These are phyloP conservation scores for Penicillium samsonianum DNA, from an alignment of 495 filamentous ascomycete species.

Conservation along the genomic window DNA sequence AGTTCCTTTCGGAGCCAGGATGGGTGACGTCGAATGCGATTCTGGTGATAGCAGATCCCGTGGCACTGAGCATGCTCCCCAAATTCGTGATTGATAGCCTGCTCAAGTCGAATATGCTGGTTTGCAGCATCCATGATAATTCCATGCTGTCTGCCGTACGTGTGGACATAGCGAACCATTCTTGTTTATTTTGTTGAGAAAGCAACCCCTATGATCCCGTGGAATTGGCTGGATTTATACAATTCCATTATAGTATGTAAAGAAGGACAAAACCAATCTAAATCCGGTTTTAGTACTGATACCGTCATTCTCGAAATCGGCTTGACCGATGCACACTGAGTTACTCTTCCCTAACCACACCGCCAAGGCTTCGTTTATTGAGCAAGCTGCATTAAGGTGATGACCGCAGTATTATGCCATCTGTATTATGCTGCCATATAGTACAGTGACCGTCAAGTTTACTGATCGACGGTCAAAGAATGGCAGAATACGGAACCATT, in stretches of 20 bases:
- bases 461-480: too few species aligned
- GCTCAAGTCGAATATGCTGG: neutral
- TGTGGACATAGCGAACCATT: conserved; percentile 1
- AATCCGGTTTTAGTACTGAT: too few species aligned
- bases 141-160: neutral
- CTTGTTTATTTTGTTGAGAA: neutral
- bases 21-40: neutral
- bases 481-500: too few species aligned
- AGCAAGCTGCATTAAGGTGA: too few species aligned
- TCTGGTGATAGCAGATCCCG: neutral
- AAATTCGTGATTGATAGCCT: neutral
- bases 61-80: neutral
- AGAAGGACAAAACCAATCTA: neutral
- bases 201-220: neutral
- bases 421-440: too few species aligned
- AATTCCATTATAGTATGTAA: neutral
- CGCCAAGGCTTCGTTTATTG: too few species aligned
- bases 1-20: neutral
- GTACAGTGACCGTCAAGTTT: too few species aligned
- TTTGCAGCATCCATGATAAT: neutral
- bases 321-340: too few species aligned
- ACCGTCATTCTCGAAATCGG: too few species aligned
- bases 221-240: neutral
- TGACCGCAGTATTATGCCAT: too few species aligned
- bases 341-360: too few species aligned